Evolutionary conservation across 2,329 filamentous ascomycete species (phyloP).

Genomic region (Fusarium sp.): DNA sequence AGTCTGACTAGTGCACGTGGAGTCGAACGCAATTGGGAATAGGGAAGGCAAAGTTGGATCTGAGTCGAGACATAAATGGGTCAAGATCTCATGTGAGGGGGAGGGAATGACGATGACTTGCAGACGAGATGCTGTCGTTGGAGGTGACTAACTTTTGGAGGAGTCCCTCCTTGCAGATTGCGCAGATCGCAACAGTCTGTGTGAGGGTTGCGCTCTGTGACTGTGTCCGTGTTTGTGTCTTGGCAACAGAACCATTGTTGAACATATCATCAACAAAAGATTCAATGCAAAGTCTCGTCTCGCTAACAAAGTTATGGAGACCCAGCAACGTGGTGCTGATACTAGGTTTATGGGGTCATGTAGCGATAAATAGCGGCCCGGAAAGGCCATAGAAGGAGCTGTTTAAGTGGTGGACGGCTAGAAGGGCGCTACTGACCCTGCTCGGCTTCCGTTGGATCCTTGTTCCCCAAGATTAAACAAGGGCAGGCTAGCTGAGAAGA

Average conservation of each 20-base stretch:
- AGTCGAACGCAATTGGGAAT: slow-evolving; percentile 16
- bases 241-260: background rate
- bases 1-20: slow-evolving; percentile 36
- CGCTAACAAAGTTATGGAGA: background rate
- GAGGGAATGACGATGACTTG: slow-evolving; percentile 17
- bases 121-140: background rate
- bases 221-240: background rate
- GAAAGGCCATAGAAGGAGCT: slow-evolving; percentile 2
- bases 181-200: background rate
- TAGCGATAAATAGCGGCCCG: slow-evolving; percentile 10
- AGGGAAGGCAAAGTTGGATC: slow-evolving; percentile 15
- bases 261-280: background rate
- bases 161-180: slow-evolving; percentile 8
- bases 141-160: background rate
- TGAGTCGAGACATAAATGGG: slow-evolving; percentile 22
- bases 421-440: slow-evolving; percentile 29
- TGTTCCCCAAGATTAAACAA: slow-evolving; percentile 44
- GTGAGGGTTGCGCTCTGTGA: background rate
- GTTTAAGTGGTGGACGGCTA: slow-evolving; percentile 24
- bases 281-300: background rate
- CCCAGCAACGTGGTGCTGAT: slow-evolving; percentile 17
- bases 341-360: slow-evolving; percentile 2
- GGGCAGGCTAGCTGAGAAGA: slow-evolving; percentile 10
- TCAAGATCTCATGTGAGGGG: slow-evolving; percentile 29
- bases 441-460: slow-evolving; percentile 35